Base-by-base conservation (phyloP, 208 protist species). In the Angomonas desouzai region DNA sequence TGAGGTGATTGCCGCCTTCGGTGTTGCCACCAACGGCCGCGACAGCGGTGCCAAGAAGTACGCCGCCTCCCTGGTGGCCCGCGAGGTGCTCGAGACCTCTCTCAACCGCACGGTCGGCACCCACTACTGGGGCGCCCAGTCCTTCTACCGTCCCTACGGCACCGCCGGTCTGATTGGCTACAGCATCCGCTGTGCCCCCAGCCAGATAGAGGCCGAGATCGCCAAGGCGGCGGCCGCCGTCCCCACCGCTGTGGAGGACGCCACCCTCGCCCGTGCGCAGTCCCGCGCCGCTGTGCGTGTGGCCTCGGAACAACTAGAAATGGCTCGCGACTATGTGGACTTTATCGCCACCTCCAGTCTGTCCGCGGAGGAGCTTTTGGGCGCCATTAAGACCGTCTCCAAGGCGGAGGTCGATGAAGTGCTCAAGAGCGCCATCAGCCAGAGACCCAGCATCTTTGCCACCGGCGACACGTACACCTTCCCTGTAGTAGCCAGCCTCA, bases 91-190 rank as follows among this genome's bases (percentile, higher is more conserved):
- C 55, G 68, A 74, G 33, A 61, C 74, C 30, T 68, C 73, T n/a
- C 55, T 85, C 49, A 67, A 76, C 43, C 45, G 33, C n/a, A 40
- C 48, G 3, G 43, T 69, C 65, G 70, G 67, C 51, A n/a, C 62
- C 28, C 45, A 55, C 36, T 75, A 93, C 68, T 64, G 68, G 51
- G 83, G 80, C 23, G 72, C 79, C 43, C 66, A 79, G 68, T 62
- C 69, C 36, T 94, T 94, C 74, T 92, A 91, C 81, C 77, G 83
- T 33, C 85, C 88, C 9, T 94, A 91, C 73, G 60, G 80, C 10
- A 79, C 85, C 7, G 68, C 88, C 0, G 85, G 82, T n/a, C 72
- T 94, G 25, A 73, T 94, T 40, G 88, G 88, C 48, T 81, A 83
- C 72, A 94, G 85, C 32, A 61, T 89, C 18, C 81, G 83, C 64